Evolutionary conservation across 305 asterid species (phyloP).

Genomic region (Solanum chacoense): DNA sequence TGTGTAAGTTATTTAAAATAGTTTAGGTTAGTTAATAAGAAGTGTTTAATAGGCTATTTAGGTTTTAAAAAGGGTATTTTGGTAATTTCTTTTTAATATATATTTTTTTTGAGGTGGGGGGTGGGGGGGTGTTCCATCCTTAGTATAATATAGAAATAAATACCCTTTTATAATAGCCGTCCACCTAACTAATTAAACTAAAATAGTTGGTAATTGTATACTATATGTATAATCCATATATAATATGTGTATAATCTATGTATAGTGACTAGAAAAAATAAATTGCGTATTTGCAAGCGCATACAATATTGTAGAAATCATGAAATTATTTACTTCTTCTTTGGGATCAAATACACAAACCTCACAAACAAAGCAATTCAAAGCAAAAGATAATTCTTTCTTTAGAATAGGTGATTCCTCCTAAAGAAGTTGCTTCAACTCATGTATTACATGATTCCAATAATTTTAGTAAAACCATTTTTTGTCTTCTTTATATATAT

Average conservation of each 20-base stretch:
- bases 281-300: rapidly evolving
- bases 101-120: no score
- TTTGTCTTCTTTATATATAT: not conserved
- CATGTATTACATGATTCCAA: not conserved
- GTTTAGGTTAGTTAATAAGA: not conserved
- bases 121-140: not conserved
- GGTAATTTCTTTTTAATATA: not conserved
- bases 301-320: not conserved
- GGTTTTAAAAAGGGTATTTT: not conserved
- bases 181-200: no score
- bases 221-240: not conserved
- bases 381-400: not conserved
- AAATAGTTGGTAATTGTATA: rapidly evolving
- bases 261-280: not conserved
- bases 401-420: not conserved
- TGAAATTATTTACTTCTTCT: not conserved
- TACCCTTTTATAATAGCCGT: not conserved
- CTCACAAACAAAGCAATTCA: not conserved
- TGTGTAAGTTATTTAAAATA: not conserved
- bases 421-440: not conserved
- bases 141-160: not conserved
- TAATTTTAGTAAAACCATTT: not conserved
- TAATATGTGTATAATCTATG: not conserved
- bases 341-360: not conserved
- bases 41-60: not conserved